Base-by-base conservation (phyloP, 129 eudicot genomes). In the Lactuca saligna region DNA sequence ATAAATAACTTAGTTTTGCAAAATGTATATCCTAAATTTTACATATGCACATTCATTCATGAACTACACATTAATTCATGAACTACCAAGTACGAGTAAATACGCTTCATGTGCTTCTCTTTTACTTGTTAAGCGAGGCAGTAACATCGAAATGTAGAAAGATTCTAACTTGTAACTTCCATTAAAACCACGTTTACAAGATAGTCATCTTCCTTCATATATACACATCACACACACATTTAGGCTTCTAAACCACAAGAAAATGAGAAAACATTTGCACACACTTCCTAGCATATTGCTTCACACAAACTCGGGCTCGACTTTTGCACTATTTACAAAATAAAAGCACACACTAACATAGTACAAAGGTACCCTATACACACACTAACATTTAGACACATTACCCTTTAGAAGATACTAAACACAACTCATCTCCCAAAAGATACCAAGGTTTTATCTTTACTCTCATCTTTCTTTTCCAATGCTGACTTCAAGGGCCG, bases 361-460 rank as follows among this genome's bases (percentile, higher is more conserved):
- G 73, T 58, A 71, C 69, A 76, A 46, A 61, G 8, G 32, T 50
- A 61, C 35, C 60, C 66, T 82, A 73, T 75, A 70, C 79, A 82
- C 4, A 66, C 61, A 32, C 61, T n/a, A 37, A 63, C 75, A 63
- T 46, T 37, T 11, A n/a, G 5, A 72, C 57, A 69, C 46, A 59
- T 29, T 4, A 71, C 60, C 71, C 32, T 32, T 55, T 17, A 46
- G 10, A 6, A 44, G 11, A 48, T 61, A 57, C 35, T 2, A 33
- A 56, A 31, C 49, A 48, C 34, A 34, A 32, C 69, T 80, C 81
- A 83, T 83, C 87, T 82, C 57, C 80, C 75, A 7, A 68, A 80
- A 32, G 86, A 39, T 46, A 77, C 82, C 75, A 84, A 64, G 35
- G 69, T 65, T 72, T 74, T 80, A 17, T 87, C 80, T 61, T 71